Evolutionary conservation across 805 yeast genomes (phyloP), one percentile per base, ranked within the genome.

Genomic region (Wickerhamomyces silvicola): DNA sequence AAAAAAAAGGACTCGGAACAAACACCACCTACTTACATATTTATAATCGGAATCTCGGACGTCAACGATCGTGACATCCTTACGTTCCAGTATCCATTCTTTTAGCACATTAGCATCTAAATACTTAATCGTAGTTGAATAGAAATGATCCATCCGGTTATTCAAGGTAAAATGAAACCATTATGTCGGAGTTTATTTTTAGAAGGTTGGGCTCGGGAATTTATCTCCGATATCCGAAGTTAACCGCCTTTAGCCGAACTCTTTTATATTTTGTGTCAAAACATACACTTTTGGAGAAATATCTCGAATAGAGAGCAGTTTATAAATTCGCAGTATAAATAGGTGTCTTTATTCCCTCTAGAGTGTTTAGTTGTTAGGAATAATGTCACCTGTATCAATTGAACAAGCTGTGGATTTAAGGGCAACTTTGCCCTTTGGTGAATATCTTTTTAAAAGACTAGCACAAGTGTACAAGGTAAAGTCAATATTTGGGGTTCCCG

Each of bases 401-500:
- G 26, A 22, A 3, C 10, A 24, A 15, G 26, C 24, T 10, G 27
- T 16, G 13, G 8, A 33, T 11, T 11, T 19, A 11, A 4, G n/a
- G 10, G 5, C 29, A 15, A 9, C 34, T 7, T 27, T 70, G 20
- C 75, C 82, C 1, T 60, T 81, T 28, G 85, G 86, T 4, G 83
- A 78, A 42, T 81, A 75, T 45, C 47, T 81, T 8, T 78, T 80
- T 50, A 64, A 66, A 32, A 62, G 88, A 47, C 54, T 81, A 22
- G 42, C 59, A 7, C 71, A 70, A 30, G 53, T 66, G 2, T 57
- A 72, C 18, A 78, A 73, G 27, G 72, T 81, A 4, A 63, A 66
- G 37, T 70, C 84, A 2, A 59, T 80, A 10, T 81, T 81, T 56
- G 88, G 88, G 31, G 84, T 81, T 16, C 88, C 90, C 2, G 92